Evolutionary conservation across 2,329 filamentous ascomycete genomes (phyloP).

Genomic region (Aspergillus sp.): DNA sequence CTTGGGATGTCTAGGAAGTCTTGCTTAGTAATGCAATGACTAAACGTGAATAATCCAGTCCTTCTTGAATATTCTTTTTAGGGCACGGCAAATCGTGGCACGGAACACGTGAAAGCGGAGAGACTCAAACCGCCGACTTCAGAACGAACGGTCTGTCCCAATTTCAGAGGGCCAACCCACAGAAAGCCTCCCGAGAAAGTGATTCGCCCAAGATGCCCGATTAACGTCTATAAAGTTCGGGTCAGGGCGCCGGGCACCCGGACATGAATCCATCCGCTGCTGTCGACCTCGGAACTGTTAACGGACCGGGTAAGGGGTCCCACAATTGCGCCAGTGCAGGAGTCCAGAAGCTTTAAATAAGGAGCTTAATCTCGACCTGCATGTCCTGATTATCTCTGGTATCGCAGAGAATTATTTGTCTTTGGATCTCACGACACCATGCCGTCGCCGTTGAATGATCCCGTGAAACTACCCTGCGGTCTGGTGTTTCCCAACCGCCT

Average conservation of each 20-base stretch:
- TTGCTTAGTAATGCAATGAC: too few relatives aligned
- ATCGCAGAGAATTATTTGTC: background rate
- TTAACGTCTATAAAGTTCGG: background rate
- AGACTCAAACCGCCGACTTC: slow-evolving; percentile 3
- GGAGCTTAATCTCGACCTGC: background rate
- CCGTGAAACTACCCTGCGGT: slow-evolving; percentile 48
- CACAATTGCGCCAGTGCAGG: background rate
- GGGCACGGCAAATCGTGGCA: too few relatives aligned
- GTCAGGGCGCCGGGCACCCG: background rate
- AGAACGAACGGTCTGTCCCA: too few relatives aligned
- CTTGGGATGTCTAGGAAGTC: too few relatives aligned
- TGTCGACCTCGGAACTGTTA: background rate
- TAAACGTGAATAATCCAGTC: too few relatives aligned
- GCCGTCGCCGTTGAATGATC: slow-evolving; percentile 28
- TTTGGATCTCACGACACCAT: slow-evolving; percentile 4
- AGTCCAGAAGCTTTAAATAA: background rate
- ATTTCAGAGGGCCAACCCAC: too few relatives aligned
- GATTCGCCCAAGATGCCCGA: background rate
- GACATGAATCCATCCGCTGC: slow-evolving; percentile 9
- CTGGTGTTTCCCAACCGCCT: slow-evolving; percentile 50
- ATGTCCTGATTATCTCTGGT: background rate
- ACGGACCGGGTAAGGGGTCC: too few relatives aligned
- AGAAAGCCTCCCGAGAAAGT: background rate
- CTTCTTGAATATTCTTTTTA: too few relatives aligned
- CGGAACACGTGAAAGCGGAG: slow-evolving; percentile 1